These are phyloP conservation scores for Starmerella bombicola DNA, from an alignment of 805 yeast genomes.

Conservation along the genomic window DNA sequence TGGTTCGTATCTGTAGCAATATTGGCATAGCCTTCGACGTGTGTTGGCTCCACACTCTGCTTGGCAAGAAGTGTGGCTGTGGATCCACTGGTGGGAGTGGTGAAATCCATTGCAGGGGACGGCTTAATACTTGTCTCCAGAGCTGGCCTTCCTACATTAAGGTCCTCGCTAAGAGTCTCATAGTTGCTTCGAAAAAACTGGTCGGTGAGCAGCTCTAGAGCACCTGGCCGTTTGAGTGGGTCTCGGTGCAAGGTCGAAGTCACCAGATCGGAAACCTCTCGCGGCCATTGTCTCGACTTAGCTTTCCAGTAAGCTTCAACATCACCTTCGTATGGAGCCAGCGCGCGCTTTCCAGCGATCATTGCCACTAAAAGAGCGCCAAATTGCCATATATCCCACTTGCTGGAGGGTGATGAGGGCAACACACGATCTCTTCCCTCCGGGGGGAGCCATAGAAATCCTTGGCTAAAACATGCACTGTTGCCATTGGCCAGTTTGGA, in stretches of 20 bases:
- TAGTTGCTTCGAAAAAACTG: constrained; percentile 56
- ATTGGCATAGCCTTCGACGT: not conserved
- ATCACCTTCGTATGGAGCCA: constrained; percentile 40
- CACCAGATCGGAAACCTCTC: constrained; percentile 53
- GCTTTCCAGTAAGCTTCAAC: constrained; percentile 51
- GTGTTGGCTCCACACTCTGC: not conserved
- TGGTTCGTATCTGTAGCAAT: not conserved
- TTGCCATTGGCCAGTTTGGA: not conserved
- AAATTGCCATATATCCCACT: constrained; percentile 87
- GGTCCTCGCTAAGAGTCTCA: constrained; percentile 1
- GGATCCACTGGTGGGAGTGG: not conserved
- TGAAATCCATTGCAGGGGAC: not conserved
- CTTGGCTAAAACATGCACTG: not conserved
- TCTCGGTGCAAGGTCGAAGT: constrained; percentile 44
- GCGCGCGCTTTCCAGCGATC: constrained; percentile 43
- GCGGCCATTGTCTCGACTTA: constrained; percentile 34
- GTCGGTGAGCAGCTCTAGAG: constrained; percentile 72
- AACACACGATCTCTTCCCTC: constrained; percentile 33
- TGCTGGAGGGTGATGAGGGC: constrained; percentile 36
- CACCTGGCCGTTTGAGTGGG: constrained; percentile 60
- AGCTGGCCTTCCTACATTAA: not conserved
- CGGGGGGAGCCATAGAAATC: constrained; percentile 61
- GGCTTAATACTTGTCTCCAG: not conserved
- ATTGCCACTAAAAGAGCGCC: constrained; percentile 66
- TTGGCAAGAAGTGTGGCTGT: not conserved